A percentile compares a stretch with the other conserved stretches of the same genome.
Evolutionary conservation across 495 filamentous ascomycete genomes (phyloP).

Genomic region (Pyronema omphalodes): DNA sequence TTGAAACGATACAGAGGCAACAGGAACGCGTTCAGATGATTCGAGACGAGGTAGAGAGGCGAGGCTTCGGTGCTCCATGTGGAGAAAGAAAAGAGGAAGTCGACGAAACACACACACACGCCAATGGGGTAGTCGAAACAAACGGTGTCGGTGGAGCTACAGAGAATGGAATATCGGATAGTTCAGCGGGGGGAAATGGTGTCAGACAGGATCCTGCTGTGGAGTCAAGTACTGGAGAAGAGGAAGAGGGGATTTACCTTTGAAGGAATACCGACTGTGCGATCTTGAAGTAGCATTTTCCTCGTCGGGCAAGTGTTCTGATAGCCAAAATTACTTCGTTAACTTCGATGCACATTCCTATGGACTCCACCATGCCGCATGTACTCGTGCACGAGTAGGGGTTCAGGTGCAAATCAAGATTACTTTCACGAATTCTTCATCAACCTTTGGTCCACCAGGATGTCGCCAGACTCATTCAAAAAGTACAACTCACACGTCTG

Average conservation of each 20-base stretch:
- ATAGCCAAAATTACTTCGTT: neutral
- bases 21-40: conserved; percentile 37
- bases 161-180: conserved; percentile 7
- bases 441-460: neutral
- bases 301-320: neutral
- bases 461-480: too few relatives aligned
- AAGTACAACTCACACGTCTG: too few relatives aligned
- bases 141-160: conserved; percentile 9
- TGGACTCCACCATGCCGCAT: too few relatives aligned
- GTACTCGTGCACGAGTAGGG: too few relatives aligned
- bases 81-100: conserved; percentile 9
- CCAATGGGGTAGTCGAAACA: conserved; percentile 10
- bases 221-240: conserved; percentile 17
- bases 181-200: conserved; percentile 4
- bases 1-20: conserved; percentile 40
- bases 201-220: conserved; percentile 4
- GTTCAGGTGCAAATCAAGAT: neutral
- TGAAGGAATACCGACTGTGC: conserved; percentile 20
- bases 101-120: conserved; percentile 23
- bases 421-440: neutral
- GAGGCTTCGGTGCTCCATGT: conserved; percentile 41
- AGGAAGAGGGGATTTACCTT: conserved; percentile 33
- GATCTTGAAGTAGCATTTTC: neutral
- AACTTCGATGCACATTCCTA: neutral
- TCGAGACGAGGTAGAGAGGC: conserved; percentile 41